A percentile compares a stretch with the other conserved stretches of the same genome.
phyloP scores from a whole-genome alignment of 371 early-diverging fungal species.

The Apophysomyces variabilis region DNA sequence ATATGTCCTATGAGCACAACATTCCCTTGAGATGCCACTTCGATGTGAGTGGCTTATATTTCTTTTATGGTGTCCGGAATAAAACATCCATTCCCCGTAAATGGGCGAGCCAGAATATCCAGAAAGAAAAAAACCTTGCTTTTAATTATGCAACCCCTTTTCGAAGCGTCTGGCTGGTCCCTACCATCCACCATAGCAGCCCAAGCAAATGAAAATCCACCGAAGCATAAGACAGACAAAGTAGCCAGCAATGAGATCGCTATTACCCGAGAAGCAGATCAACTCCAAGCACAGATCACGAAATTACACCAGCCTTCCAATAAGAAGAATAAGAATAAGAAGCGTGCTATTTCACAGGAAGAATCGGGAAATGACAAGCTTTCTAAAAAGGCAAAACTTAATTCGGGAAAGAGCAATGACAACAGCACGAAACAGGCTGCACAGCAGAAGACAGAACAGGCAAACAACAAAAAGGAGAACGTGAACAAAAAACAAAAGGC shows the following conservation, averaged over 20 bases:
- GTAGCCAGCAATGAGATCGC: conserved; percentile 15
- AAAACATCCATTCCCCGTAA: too few species aligned
- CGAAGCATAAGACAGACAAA: conserved; percentile 16
- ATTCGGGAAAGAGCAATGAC: neutral
- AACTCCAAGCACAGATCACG: conserved; percentile 33
- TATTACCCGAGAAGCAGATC: conserved; percentile 36
- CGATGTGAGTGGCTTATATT: too few species aligned
- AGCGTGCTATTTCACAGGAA: conserved; percentile 9
- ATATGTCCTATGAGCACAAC: too few species aligned
- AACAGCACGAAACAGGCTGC: neutral
- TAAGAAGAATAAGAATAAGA: conserved; percentile 12
- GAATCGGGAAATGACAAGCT: neutral
- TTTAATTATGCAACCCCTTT: conserved; percentile 35
- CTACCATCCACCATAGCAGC: conserved; percentile 35
- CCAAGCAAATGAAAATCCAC: conserved; percentile 16
- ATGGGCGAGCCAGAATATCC: too few species aligned
- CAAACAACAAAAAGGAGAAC: conserved; percentile 10
- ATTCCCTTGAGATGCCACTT: too few species aligned
- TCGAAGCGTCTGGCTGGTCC: conserved; percentile 47
- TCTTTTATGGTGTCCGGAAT: too few species aligned
- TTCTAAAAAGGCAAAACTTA: neutral
- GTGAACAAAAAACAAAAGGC: neutral
- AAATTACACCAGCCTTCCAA: conserved; percentile 20
- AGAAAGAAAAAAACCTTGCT: neutral
- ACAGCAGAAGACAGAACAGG: conserved; percentile 15